These are phyloP conservation scores for Coffea canephora DNA, from an alignment of 257 asterid genomes.

Conservation along the genomic window DNA sequence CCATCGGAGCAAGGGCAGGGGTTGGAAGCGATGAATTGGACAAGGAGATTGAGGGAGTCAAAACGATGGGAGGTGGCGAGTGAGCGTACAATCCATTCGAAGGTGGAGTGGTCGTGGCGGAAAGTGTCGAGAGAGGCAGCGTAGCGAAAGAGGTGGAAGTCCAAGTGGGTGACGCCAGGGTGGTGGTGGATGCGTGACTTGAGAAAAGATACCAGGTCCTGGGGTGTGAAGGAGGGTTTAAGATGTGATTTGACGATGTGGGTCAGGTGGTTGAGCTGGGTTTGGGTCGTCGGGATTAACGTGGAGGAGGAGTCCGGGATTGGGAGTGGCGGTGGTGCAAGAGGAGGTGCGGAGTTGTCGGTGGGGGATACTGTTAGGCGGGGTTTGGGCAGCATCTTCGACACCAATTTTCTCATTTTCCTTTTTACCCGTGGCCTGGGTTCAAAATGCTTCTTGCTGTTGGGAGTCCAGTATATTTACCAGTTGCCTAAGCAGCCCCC, in stretches of 20 bases:
- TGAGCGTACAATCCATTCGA: slow-evolving; percentile 76
- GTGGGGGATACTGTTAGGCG: slow-evolving; percentile 17
- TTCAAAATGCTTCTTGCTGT: too few species aligned
- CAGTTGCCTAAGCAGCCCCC: too few species aligned
- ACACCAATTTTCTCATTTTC: slow-evolving; percentile 11
- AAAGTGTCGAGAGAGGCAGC: slow-evolving; percentile 80
- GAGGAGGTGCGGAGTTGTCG: slow-evolving; percentile 24
- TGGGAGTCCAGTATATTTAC: too few species aligned
- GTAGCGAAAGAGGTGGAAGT: slow-evolving; percentile 78
- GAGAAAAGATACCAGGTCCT: slow-evolving; percentile 61
- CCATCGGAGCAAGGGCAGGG: slow-evolving; percentile 97
- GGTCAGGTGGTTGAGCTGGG: slow-evolving; percentile 35
- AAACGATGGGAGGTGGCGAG: slow-evolving; percentile 73
- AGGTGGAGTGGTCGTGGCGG: slow-evolving; percentile 88
- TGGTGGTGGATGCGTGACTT: slow-evolving; percentile 68
- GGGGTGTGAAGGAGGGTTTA: slow-evolving; percentile 51
- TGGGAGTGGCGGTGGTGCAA: slow-evolving; percentile 29
- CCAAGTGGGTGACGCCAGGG: slow-evolving; percentile 78
- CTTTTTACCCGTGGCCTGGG: not conserved
- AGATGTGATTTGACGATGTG: slow-evolving; percentile 55
- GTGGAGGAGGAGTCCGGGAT: slow-evolving; percentile 38
- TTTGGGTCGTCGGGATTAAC: slow-evolving; percentile 37
- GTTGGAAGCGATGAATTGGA: slow-evolving; percentile 69
- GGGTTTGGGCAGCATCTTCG: slow-evolving; percentile 22
- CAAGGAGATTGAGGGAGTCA: slow-evolving; percentile 58